A percentile compares a stretch with the other conserved stretches of the same genome.
These are phyloP conservation scores for Alternaria burnsii DNA, from an alignment of 2,329 filamentous ascomycete genomes.

Conservation along the genomic window DNA sequence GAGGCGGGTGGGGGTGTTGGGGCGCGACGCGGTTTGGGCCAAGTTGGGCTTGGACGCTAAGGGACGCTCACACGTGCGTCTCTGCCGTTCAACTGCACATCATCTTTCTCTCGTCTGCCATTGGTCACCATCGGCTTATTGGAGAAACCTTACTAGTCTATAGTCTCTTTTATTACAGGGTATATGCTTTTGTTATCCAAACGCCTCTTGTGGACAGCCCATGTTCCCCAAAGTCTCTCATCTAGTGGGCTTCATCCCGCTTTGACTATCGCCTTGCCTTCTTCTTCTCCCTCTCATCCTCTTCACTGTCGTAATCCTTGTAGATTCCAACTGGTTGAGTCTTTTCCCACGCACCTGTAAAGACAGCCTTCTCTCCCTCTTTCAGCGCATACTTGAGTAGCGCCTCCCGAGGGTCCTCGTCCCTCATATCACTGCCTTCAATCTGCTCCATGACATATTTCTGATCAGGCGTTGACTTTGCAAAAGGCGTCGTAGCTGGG, in stretches of 20 bases:
- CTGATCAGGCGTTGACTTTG: conserved; percentile 88
- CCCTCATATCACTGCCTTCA: conserved; percentile 88
- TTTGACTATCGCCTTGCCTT: conserved; percentile 41
- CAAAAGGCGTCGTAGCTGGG: conserved; percentile 85
- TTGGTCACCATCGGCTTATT: not conserved
- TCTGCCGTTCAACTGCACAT: not conserved
- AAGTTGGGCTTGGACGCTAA: conserved; percentile 12
- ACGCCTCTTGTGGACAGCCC: conserved; percentile 13
- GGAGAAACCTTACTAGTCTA: not conserved
- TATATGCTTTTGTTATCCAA: conserved; percentile 18
- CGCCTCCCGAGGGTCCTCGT: conserved; percentile 95
- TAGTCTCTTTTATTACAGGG: conserved; percentile 8
- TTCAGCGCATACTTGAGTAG: conserved; percentile 94
- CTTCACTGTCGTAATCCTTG: conserved; percentile 86
- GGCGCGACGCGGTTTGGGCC: conserved; percentile 25
- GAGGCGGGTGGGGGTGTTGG: conserved; percentile 20
- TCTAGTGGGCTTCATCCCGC: not conserved
- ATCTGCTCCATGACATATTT: conserved; percentile 89
- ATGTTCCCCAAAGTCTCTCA: not conserved
- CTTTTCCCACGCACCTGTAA: conserved; percentile 90
- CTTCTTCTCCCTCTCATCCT: conserved; percentile 75
- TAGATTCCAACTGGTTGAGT: conserved; percentile 95
- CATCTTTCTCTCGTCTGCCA: not conserved
- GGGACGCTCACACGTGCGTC: conserved; percentile 14
- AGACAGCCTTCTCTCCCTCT: conserved; percentile 90